Evolutionary conservation across 1,284 basidiomycete genomes (phyloP), one percentile per base, ranked within the genome.

Genomic region (Fomitopsis pinicola): DNA sequence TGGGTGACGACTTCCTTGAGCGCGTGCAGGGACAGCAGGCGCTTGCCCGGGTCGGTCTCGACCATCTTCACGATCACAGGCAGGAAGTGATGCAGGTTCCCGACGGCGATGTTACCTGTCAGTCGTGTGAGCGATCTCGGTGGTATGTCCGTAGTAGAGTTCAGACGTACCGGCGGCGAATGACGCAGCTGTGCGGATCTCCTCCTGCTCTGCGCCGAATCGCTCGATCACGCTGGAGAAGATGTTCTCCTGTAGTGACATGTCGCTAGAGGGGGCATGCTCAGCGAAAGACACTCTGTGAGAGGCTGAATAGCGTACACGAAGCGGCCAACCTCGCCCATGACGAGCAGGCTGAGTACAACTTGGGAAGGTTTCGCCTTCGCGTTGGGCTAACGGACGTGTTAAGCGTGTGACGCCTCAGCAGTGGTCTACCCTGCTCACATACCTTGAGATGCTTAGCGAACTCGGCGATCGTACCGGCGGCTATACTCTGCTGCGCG

Each of bases 1-100:
- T 98, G 93, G 0, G 92, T 91, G 59, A 98, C 95, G 59, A 98
- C 92, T 81, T 99, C 97, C 76, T 98, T 98, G 42, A 98, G 79
- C 12, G 96, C 93, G 69, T 98, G 93, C 53, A 99, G 81, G 15
- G 95, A 88, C 19, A 98, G 77, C 30, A 97, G 76, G 12, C 94
- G 86, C 68, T 88, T 90, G 70, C 90, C 86, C n/a, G 87, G 82
- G 69, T 92, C 86, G 14, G 78, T 83, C 65, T 94, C 84, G 45
- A 97, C 87, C 66, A 94, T 84, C 66, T 89, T 87, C 66, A 97
- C 85, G 65, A 99, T 91, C 12, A 82, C 79, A 14, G 95, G 95
- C 7, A 99, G 80, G 81, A 95, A 96, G 63, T 88, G 83, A 17
- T 88, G 83, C 15, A 95, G 80, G 63, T 94, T 94, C 2, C 96